phyloP scores from a whole-genome alignment of 768 basidiomycete genomes.

The Agrocybe pediades region DNA sequence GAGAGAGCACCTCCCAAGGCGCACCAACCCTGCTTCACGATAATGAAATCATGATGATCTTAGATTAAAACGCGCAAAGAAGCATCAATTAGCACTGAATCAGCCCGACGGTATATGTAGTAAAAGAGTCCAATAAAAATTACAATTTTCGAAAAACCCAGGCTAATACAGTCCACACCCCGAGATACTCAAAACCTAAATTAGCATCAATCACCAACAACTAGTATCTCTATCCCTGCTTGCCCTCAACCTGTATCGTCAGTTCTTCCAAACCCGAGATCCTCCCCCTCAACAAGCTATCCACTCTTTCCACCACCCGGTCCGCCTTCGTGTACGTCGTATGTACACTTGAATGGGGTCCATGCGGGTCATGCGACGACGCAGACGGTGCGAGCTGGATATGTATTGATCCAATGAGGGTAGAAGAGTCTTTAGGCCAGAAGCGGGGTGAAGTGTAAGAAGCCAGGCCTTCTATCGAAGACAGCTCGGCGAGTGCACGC shows the following conservation, averaged over 20 bases:
- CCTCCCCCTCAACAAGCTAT: conserved; percentile 64
- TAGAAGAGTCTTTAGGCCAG: conserved; percentile 93
- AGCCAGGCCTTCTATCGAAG: conserved; percentile 74
- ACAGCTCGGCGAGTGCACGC: conserved; percentile 67
- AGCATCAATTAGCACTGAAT: background rate
- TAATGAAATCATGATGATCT: no score
- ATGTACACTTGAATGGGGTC: conserved; percentile 48
- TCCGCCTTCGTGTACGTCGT: conserved; percentile 65
- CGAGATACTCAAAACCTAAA: no score
- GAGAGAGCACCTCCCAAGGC: no score
- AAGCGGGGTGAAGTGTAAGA: conserved; percentile 85
- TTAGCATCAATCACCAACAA: no score
- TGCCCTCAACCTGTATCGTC: conserved; percentile 81
- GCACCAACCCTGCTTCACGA: no score
- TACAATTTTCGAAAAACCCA: background rate
- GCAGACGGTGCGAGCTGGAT: conserved; percentile 77
- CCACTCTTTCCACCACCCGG: conserved; percentile 74
- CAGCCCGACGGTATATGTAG: background rate
- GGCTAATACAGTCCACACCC: background rate
- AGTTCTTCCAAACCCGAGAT: conserved; percentile 88
- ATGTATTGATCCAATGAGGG: conserved; percentile 88
- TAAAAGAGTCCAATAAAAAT: background rate
- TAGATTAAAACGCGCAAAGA: no score
- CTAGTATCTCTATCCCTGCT: no score
- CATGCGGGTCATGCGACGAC: conserved; percentile 55